Evolutionary conservation across 2,329 filamentous ascomycete species (phyloP), one percentile per base, ranked within the genome.

Genomic region (Fusarium veterinarium): DNA sequence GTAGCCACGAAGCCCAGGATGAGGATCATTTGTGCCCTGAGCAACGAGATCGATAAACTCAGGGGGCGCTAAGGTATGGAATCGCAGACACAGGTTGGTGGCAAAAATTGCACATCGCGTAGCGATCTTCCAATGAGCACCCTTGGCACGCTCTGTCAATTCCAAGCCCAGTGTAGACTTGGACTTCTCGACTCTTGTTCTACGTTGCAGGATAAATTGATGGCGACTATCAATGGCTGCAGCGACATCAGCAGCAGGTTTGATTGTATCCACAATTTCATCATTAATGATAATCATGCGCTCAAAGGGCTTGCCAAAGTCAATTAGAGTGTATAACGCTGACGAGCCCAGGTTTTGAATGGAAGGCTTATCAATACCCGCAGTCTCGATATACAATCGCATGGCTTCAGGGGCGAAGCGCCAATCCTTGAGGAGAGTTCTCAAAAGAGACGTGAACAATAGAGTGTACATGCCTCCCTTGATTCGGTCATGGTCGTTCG

Each of bases 61-160:
- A 23, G 92, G 86, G 3, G 94, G 93, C 10, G 94, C 94, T 69
- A 99, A 89, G 23, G 90, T 92, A 73, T 98, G 92, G 76, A 98
- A 97, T n/a, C 96, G 91, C 71, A 98, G 89, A 64, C 94, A 95
- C 70, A 98, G 88, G 67, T 96, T 97, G 63, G 95, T 91, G 8
- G 97, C 93, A 79, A 99, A 96, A 40, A 97, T 93, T 14, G 93
- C 93, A 63, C 95, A 97, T 33, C 95, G 89, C 56, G 91, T 94
- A 10, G 95, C 95, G 76, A 97, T 95, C 85, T 97, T 98, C 96
- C 96, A 99, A 79, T 99, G 97, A 1, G 95, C 94, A 6, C 89
- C 89, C 76, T 90, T 91, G 4, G 94, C 93, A 67, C 92, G 84
- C 66, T 92, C 89, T 8, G 95, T 92, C 37, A 99, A 86, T 79